Conservation (phyloP, 208 protist genomes). For the Acanthamoeba castellanii region DNA sequence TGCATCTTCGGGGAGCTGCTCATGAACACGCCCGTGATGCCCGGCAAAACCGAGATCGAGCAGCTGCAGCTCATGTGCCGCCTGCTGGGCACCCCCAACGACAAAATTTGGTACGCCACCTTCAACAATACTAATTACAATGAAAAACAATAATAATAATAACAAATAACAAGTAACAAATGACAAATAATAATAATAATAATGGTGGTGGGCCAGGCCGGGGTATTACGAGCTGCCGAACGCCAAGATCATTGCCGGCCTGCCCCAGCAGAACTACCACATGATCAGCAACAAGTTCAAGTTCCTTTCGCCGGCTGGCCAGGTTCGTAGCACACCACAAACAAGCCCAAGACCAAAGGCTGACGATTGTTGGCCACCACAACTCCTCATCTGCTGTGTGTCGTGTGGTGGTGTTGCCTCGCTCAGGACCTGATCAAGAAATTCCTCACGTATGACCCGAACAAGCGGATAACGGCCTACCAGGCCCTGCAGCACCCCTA, state of each 20-base stretch:
- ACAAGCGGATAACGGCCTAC: conserved; percentile 73
- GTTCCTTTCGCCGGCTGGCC: conserved; percentile 4
- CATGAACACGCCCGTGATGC: conserved; percentile 78
- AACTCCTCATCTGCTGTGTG: neutral
- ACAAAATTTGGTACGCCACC: conserved; percentile 56
- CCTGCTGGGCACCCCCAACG: conserved; percentile 81
- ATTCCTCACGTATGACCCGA: conserved; percentile 62
- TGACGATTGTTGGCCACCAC: neutral
- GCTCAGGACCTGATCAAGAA: conserved; percentile 47
- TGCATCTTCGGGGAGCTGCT: conserved; percentile 90
- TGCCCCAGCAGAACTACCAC: conserved; percentile 65
- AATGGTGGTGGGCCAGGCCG: neutral
- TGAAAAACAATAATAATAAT: neutral
- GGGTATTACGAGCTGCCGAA: conserved; percentile 51
- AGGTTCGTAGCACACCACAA: neutral
- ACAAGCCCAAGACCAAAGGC: too few species aligned
- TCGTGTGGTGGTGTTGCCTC: neutral
- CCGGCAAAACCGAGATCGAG: conserved; percentile 76
- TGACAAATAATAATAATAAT: neutral
- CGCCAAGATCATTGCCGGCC: conserved; percentile 16
- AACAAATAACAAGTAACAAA: neutral
- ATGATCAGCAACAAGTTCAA: conserved; percentile 61
- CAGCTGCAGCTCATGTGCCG: conserved; percentile 80
- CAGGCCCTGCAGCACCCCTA: conserved; percentile 65
- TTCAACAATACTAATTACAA: neutral